These are phyloP conservation scores for Alternaria sp. DNA, from an alignment of 2,329 filamentous ascomycete species.

Conservation along the genomic window DNA sequence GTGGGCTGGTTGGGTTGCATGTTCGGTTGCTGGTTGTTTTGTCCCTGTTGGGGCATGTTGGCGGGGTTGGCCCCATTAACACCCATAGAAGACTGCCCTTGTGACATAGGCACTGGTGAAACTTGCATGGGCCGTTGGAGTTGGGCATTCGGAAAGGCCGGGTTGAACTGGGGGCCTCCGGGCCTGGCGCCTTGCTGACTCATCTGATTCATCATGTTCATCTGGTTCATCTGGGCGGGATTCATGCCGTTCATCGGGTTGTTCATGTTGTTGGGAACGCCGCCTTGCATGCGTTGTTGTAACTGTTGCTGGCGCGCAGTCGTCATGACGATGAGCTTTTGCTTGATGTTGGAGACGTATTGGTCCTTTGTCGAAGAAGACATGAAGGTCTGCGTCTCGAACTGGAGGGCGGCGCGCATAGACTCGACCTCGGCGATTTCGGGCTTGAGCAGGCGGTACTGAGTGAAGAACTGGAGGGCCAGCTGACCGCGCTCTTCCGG, in stretches of 20 bases:
- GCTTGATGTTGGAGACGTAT: slow-evolving; percentile 38
- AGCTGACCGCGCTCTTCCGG: slow-evolving; percentile 43
- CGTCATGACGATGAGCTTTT: slow-evolving; percentile 39
- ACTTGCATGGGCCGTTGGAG: slow-evolving; percentile 59
- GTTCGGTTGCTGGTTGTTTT: slow-evolving; percentile 41
- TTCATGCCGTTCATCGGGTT: slow-evolving; percentile 41
- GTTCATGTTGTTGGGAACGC: slow-evolving; percentile 28
- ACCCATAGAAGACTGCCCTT: slow-evolving; percentile 41
- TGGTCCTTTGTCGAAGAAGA: slow-evolving; percentile 38
- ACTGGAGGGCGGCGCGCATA: slow-evolving; percentile 35
- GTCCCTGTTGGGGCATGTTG: slow-evolving; percentile 25
- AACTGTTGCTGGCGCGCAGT: slow-evolving; percentile 38
- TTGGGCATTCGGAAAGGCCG: slow-evolving; percentile 55
- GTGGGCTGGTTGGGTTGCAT: slow-evolving; percentile 35
- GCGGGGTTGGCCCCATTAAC: slow-evolving; percentile 34
- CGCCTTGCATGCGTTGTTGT: slow-evolving; percentile 32
- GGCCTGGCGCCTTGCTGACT: slow-evolving; percentile 43
- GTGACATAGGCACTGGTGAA: slow-evolving; percentile 54
- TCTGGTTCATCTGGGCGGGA: slow-evolving; percentile 44
- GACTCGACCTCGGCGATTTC: slow-evolving; percentile 37
- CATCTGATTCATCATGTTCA: slow-evolving; percentile 47
- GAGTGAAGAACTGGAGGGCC: slow-evolving; percentile 43
- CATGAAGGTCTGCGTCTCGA: slow-evolving; percentile 40
- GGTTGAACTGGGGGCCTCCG: slow-evolving; percentile 52
- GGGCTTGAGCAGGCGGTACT: slow-evolving; percentile 42